phyloP scores from a whole-genome alignment of 2,329 filamentous ascomycete genomes.

The Colletotrichum camelliae region DNA sequence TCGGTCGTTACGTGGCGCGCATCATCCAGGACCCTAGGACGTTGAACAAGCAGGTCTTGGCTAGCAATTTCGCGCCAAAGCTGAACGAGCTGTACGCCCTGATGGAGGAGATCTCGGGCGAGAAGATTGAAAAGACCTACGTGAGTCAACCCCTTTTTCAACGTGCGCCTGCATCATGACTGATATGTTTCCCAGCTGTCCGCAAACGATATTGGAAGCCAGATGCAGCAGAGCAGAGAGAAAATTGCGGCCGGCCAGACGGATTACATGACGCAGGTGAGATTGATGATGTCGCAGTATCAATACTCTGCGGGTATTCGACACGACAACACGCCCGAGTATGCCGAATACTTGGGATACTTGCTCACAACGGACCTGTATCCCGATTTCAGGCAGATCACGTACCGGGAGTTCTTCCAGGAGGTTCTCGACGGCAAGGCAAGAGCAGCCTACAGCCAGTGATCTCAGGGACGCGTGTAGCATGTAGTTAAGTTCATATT shows the following conservation, averaged over 20 bases:
- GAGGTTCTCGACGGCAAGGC: not conserved
- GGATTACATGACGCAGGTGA: not conserved
- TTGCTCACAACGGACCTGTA: conserved; percentile 57
- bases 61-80: conserved; percentile 49
- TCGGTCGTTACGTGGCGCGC: conserved; percentile 54
- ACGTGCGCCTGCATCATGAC: accelerated
- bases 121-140: conserved; percentile 45
- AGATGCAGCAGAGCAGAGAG: not conserved
- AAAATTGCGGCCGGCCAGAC: not conserved
- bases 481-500: not conserved
- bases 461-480: not conserved
- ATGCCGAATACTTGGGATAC: conserved; percentile 60
- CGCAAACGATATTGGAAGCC: not conserved
- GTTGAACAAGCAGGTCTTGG: conserved; percentile 56
- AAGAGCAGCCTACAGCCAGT: not conserved
- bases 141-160: not conserved
- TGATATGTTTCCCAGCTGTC: not conserved
- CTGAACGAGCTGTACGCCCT: conserved; percentile 50
- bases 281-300: conserved; percentile 41
- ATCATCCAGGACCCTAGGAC: conserved; percentile 59
- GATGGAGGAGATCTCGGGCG: conserved; percentile 53
- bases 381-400: conserved; percentile 39
- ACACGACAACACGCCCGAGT: conserved; percentile 57
- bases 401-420: not conserved
- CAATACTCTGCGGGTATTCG: conserved; percentile 49